Conservation (phyloP, 352 stramenopile species). For the Hyaloperonospora brassicae region DNA sequence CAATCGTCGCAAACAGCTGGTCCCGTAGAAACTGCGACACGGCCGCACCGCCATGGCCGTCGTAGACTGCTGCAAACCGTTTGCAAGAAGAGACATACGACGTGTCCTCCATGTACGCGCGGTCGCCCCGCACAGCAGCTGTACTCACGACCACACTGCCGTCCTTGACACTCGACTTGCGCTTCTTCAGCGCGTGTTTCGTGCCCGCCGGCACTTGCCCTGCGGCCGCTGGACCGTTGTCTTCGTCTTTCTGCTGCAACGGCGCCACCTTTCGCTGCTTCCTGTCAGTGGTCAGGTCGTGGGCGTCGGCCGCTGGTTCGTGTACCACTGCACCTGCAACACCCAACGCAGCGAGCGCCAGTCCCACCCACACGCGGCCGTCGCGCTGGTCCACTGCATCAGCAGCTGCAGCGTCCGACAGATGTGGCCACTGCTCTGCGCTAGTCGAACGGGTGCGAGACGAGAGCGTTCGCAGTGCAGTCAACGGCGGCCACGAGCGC, state of each 20-base stretch:
- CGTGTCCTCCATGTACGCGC: slow-evolving; percentile 79
- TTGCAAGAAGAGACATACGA: slow-evolving; percentile 74
- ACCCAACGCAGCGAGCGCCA: slow-evolving; percentile 13
- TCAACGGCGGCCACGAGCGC: slow-evolving; percentile 7
- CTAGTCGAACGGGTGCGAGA: background rate
- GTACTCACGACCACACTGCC: slow-evolving; percentile 49
- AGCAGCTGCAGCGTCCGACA: background rate
- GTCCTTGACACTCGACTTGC: slow-evolving; percentile 41
- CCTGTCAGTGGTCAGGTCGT: slow-evolving; percentile 6
- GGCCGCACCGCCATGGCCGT: slow-evolving; percentile 66
- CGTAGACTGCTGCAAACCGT: slow-evolving; percentile 75
- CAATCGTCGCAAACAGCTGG: slow-evolving; percentile 48
- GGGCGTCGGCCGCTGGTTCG: slow-evolving; percentile 13
- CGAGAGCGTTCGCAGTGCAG: slow-evolving; percentile 8
- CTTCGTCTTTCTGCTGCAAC: slow-evolving; percentile 9
- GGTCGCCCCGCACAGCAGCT: slow-evolving; percentile 62
- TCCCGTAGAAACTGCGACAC: slow-evolving; percentile 64
- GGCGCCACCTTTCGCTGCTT: slow-evolving; percentile 8
- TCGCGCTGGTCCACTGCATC: slow-evolving; percentile 14
- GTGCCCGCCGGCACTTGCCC: slow-evolving; percentile 14
- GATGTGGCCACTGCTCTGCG: background rate
- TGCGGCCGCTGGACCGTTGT: slow-evolving; percentile 20
- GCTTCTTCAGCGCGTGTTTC: slow-evolving; percentile 29
- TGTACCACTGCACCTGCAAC: slow-evolving; percentile 11
- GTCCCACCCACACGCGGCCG: slow-evolving; percentile 10